These are phyloP conservation scores for Bryum argenteum DNA, from an alignment of 225 moss, liverwort and hornwort genomes.

Conservation along the genomic window DNA sequence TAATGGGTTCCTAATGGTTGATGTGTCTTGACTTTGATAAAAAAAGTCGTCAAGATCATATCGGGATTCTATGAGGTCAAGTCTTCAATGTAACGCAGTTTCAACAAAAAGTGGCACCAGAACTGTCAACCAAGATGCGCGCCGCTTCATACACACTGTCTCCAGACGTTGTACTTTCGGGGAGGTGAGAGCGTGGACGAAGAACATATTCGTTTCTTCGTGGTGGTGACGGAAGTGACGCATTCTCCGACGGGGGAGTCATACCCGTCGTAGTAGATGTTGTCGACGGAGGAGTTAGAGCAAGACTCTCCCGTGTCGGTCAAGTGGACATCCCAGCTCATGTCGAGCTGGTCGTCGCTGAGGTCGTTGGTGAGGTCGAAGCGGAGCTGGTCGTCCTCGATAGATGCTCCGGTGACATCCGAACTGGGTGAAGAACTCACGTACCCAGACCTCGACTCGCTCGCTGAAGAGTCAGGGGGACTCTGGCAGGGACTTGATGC, in stretches of 20 bases:
- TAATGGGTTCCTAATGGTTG: slow-evolving; percentile 17
- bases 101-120: slow-evolving; percentile 27
- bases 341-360: slow-evolving; percentile 30
- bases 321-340: slow-evolving; percentile 50
- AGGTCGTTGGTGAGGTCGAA: slow-evolving; percentile 32
- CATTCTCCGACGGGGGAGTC: slow-evolving; percentile 16
- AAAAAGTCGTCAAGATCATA: slow-evolving; percentile 30
- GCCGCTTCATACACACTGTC: slow-evolving; percentile 45
- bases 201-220: slow-evolving; percentile 27
- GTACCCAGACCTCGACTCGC: slow-evolving; percentile 49
- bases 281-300: slow-evolving; percentile 6
- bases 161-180: slow-evolving; percentile 44
- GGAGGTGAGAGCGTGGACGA: slow-evolving; percentile 46
- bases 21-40: slow-evolving; percentile 27
- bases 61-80: slow-evolving; percentile 20
- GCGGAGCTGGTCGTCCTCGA: neutral
- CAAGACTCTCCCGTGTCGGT: neutral
- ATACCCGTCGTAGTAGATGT: neutral
- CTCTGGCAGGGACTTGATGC: slow-evolving; percentile 46
- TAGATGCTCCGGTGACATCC: slow-evolving; percentile 12
- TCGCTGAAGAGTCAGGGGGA: slow-evolving; percentile 42
- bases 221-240: neutral
- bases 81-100: slow-evolving; percentile 27
- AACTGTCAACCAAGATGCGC: slow-evolving; percentile 32
- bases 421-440: slow-evolving; percentile 47